These are phyloP conservation scores for Neurospora discreta DNA, from an alignment of 495 filamentous ascomycete genomes.

Conservation along the genomic window DNA sequence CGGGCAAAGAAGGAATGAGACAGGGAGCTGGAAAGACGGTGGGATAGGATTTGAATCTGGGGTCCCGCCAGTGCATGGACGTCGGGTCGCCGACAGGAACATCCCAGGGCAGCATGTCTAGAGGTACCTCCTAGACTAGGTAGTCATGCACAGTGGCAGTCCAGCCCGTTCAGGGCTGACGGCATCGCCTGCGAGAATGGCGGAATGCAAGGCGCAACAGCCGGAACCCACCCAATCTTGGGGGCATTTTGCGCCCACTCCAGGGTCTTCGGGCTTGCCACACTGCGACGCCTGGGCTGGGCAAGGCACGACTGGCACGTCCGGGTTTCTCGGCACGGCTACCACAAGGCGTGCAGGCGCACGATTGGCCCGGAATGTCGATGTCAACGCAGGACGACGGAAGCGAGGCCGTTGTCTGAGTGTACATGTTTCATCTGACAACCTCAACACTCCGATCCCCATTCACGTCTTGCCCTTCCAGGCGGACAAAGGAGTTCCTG, in stretches of 20 bases:
- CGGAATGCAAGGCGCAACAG: conserved; percentile 9
- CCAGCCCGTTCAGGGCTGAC: conserved; percentile 17
- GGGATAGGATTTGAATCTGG: not conserved
- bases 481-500: not conserved
- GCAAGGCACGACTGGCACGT: not conserved
- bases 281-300: not conserved
- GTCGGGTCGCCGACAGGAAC: not conserved
- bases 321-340: not conserved
- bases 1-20: not conserved
- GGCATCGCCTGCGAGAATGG: conserved; percentile 19
- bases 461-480: not conserved
- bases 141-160: conserved; percentile 2
- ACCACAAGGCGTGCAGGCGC: not conserved
- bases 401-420: not conserved
- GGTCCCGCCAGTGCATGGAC: not conserved
- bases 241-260: not conserved
- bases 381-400: not conserved
- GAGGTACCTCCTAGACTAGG: too few species aligned
- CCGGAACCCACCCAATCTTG: not conserved
- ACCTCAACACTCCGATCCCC: not conserved
- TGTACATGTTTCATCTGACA: not conserved
- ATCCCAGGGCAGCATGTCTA: not conserved
- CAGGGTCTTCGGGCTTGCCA: not conserved
- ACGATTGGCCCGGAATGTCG: not conserved
- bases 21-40: conserved; percentile 1